Percentiles rank a stretch among this genome's conserved stretches.
phyloP scores from a whole-genome alignment of 2,329 filamentous ascomycete genomes.

The Trichoderma gracile region DNA sequence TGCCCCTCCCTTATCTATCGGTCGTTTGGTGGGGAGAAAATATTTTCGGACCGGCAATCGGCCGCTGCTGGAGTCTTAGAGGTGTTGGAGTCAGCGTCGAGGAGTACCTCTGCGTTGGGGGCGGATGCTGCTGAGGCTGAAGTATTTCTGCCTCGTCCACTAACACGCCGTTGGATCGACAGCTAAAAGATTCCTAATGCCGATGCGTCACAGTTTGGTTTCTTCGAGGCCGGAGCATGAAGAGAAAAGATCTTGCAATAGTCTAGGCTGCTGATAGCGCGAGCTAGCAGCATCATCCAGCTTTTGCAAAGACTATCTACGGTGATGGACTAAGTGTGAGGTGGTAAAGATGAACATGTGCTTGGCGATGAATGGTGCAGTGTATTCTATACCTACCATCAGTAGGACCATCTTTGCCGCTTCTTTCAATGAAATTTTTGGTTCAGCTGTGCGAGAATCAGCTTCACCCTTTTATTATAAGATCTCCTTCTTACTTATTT shows the following conservation, averaged over 20 bases:
- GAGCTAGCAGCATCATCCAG: neutral
- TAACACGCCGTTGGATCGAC: conserved; percentile 2
- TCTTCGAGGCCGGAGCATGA: neutral
- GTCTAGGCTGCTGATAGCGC: neutral
- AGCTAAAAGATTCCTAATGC: neutral
- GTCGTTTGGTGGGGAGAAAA: conserved; percentile 28
- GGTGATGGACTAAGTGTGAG: too few relatives aligned
- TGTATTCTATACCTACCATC: too few relatives aligned
- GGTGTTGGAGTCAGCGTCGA: neutral
- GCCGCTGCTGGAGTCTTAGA: conserved; percentile 7
- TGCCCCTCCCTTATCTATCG: conserved; percentile 30
- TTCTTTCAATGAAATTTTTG: too few relatives aligned
- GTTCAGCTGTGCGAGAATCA: too few relatives aligned
- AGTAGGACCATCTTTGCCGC: too few relatives aligned
- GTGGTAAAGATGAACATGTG: too few relatives aligned
- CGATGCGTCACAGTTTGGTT: conserved; percentile 8
- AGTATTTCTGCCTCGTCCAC: conserved; percentile 1
- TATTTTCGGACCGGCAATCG: conserved; percentile 30
- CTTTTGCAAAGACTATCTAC: neutral
- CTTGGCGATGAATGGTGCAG: too few relatives aligned
- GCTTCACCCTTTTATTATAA: too few relatives aligned
- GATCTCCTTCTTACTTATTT: too few relatives aligned
- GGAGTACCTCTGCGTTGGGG: neutral
- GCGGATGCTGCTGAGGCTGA: neutral
- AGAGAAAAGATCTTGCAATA: neutral